Base-by-base conservation (phyloP, 2,329 filamentous ascomycete species). In the Colletotrichum cordylinicola region DNA sequence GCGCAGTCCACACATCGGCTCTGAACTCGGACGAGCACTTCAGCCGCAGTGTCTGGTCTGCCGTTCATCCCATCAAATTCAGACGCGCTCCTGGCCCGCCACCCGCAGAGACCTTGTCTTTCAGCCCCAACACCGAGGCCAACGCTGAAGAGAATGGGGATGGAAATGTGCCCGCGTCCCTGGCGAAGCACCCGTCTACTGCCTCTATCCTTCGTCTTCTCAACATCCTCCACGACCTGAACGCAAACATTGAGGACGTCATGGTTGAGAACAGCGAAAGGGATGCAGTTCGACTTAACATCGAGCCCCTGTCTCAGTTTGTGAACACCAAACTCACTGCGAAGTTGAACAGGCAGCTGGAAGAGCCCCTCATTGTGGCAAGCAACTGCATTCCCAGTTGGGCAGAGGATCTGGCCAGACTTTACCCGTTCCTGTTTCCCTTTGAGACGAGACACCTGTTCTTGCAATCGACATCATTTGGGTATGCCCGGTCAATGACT, bases 271-370 rank as follows among this genome's bases (percentile, higher is more conserved):
- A 94, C 80, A 76, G 64, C 13, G 74, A 69, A 18, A 94, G 94
- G 81, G 92, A 93, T 68, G 87, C 91, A 4, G 85, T 94, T 74
- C 93, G 92, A 77, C 87, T 98, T 33, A 95, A 94, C 66, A 90
- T 93, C 2, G 96, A 98, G 84, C 95, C 96, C 0, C 85, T 98
- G 62, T 94, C 96, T 4, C 96, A 98, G 79, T 99, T 99, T 80
- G 97, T 99, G 85, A 99, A 99, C 82, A 98, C 97, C 1, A 99
- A 99, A 84, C 91, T 99, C 48, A 99, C 97, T 0, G 98, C 97
- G 2, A 99, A 99, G 86, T 91, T 99, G 72, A 99, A 99, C 82
- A 93, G 97, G 33, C 98, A 99, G 83, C 88, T 99, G 15, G 97
- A 99, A 82, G 98, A 99, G 85, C 97, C 97, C 12, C 87, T 99